These are phyloP conservation scores for Vaccinium myrtillus DNA, from an alignment of 148 eudicot species.

Conservation along the genomic window DNA sequence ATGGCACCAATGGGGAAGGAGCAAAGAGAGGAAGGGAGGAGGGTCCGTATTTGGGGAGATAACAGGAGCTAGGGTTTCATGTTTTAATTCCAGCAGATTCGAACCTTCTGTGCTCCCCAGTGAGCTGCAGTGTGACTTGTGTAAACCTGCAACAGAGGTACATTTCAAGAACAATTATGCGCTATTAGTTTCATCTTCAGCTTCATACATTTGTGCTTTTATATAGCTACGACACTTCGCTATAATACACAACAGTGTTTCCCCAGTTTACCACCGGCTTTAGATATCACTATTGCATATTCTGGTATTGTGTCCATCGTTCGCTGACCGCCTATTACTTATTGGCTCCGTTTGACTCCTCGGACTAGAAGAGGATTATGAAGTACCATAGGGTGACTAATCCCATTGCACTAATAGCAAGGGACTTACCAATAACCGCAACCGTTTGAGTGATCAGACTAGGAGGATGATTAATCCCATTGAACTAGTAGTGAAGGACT, in stretches of 20 bases:
- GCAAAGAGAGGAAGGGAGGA: conserved; percentile 30
- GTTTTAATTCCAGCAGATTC: not conserved
- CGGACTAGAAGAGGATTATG: too few relatives aligned
- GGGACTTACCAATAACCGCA: not conserved
- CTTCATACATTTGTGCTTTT: not conserved
- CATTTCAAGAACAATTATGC: not conserved
- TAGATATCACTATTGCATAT: not conserved
- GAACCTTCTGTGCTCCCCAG: not conserved
- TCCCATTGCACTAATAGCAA: too few relatives aligned
- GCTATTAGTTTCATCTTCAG: not conserved
- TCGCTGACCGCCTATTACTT: not conserved
- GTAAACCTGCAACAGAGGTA: conserved; percentile 13
- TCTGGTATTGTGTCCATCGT: not conserved
- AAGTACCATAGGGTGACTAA: too few relatives aligned
- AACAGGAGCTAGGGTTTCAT: conserved; percentile 5
- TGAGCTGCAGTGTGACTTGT: conserved; percentile 13
- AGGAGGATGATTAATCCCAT: too few relatives aligned
- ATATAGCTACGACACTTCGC: not conserved
- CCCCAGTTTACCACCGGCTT: not conserved
- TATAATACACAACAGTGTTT: not conserved
- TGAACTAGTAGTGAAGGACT: not conserved
- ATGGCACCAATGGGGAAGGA: conserved; percentile 37
- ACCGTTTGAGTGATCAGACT: too few relatives aligned
- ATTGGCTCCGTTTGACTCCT: not conserved
- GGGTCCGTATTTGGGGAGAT: conserved; percentile 20